These are phyloP conservation scores for Phytophthora sp. DNA, from an alignment of 352 stramenopile species.

Conservation along the genomic window DNA sequence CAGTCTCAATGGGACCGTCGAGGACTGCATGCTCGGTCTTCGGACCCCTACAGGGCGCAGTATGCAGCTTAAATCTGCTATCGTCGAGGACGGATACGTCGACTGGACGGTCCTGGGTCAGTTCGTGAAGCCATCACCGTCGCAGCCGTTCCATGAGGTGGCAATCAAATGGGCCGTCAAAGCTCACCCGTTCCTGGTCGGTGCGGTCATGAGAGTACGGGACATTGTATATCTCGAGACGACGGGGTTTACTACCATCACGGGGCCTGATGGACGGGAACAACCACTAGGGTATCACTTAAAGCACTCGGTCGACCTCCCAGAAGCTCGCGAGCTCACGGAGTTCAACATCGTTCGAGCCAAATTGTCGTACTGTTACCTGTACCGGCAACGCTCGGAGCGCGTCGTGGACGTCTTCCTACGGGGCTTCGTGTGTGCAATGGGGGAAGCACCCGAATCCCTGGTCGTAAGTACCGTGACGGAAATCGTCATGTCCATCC, in stretches of 20 bases:
- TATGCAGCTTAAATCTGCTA: slow-evolving; percentile 62
- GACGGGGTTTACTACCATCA: slow-evolving; percentile 46
- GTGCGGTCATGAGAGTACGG: slow-evolving; percentile 50
- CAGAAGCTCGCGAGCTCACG: slow-evolving; percentile 35
- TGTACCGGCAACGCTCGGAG: slow-evolving; percentile 55
- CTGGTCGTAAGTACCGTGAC: slow-evolving; percentile 57
- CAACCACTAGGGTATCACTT: slow-evolving; percentile 58
- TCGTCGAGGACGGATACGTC: slow-evolving; percentile 58
- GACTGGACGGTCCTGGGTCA: slow-evolving; percentile 53
- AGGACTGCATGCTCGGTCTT: slow-evolving; percentile 62
- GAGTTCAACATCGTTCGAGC: slow-evolving; percentile 46
- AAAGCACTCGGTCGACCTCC: slow-evolving; percentile 63
- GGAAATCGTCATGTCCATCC: slow-evolving; percentile 59
- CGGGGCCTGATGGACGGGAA: slow-evolving; percentile 35
- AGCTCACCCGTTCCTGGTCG: slow-evolving; percentile 50
- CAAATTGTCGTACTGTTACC: slow-evolving; percentile 59
- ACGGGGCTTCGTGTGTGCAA: slow-evolving; percentile 49
- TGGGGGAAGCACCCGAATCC: slow-evolving; percentile 49
- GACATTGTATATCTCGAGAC: slow-evolving; percentile 70
- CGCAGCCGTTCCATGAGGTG: slow-evolving; percentile 56
- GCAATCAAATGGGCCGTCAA: slow-evolving; percentile 65
- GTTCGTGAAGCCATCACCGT: slow-evolving; percentile 41
- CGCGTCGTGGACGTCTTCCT: slow-evolving; percentile 58
- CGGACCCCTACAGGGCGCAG: slow-evolving; percentile 49
- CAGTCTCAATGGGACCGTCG: slow-evolving; percentile 45